These are phyloP conservation scores for Penicillium sp. DNA, from an alignment of 2,329 filamentous ascomycete species.

Conservation along the genomic window DNA sequence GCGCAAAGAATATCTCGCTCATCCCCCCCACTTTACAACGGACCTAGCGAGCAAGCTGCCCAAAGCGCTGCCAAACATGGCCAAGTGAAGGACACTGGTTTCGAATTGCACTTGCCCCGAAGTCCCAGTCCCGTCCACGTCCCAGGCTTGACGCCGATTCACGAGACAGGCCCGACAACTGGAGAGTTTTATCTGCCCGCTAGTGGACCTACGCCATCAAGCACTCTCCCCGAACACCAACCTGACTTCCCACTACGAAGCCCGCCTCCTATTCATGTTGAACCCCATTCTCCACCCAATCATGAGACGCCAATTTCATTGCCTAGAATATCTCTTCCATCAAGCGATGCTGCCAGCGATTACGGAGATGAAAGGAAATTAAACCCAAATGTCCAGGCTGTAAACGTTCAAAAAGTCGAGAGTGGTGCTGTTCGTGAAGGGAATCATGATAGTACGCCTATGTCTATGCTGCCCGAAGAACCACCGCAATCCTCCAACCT, in stretches of 20 bases:
- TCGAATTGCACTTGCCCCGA: constrained; percentile 28
- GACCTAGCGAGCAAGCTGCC: constrained; percentile 22
- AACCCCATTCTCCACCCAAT: constrained; percentile 19
- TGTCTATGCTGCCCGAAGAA: constrained; percentile 32
- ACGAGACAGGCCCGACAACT: constrained; percentile 13
- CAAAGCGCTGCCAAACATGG: constrained; percentile 18
- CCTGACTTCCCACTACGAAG: constrained; percentile 30
- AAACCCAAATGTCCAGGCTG: constrained; percentile 48
- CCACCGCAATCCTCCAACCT: constrained; percentile 28
- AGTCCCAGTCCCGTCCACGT: constrained; percentile 28
- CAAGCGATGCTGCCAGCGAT: constrained; percentile 57
- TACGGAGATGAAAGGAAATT: constrained; percentile 61
- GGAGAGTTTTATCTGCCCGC: background rate
- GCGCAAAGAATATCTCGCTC: constrained; percentile 64
- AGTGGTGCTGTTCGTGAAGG: constrained; percentile 26
- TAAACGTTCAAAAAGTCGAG: constrained; percentile 36
- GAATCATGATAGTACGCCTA: constrained; percentile 19
- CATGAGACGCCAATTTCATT: constrained; percentile 28
- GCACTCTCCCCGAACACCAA: constrained; percentile 25
- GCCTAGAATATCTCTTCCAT: constrained; percentile 46
- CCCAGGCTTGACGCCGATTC: constrained; percentile 18
- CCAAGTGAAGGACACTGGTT: constrained; percentile 26
- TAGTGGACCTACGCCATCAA: background rate
- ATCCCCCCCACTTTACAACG: constrained; percentile 44
- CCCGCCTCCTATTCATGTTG: constrained; percentile 20